Base-by-base conservation (phyloP, 1,284 basidiomycete genomes). In the Ganoderma boninense region DNA sequence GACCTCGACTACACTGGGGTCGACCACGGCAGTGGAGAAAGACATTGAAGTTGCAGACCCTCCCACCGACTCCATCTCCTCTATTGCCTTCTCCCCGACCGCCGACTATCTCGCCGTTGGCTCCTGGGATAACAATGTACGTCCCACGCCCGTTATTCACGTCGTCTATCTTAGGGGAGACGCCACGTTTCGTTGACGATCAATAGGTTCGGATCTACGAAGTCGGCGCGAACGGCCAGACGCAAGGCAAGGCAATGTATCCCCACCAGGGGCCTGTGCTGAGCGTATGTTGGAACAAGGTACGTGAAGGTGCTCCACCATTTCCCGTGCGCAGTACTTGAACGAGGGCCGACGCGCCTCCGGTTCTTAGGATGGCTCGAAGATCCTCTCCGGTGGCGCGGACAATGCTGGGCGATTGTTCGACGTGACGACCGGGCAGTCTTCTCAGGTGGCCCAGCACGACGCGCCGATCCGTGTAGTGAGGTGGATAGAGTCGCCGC, bases 321-420 rank as follows among this genome's bases (percentile, higher is more conserved):
- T 7, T 7, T 62, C 49, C n/a, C 46, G 40, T n/a, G 20, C 26
- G n/a, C 29, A 16, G 16, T 29, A 16, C 49, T 8, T 49, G 46
- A 52, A 32, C 44, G 16, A 46, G 2, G 18, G 18, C 3, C 11
- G 46, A 11, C n/a, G 23, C 40, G 26, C 29, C 11, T 49, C 29
- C 23, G 61, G 42, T 40, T 10, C 8, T 20, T 72, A 92, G 92
- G 94, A 95, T 72, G 95, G 95, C 42, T 91, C 86, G 76, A 94
- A 94, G 79, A 84, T 96, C 43, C 89, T 97, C 76, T 95, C 94
- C 23, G 92, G 91, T n/a, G 95, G 95, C 52, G 93, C 92, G 46
- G 96, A 97, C 83, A 95, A 95, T 79, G 91, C 91, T 11, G 95
- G 87, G 6, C 87, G 92, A 65, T 91, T 95, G 88, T 95, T 90